Base-by-base conservation (phyloP, 2,329 filamentous ascomycete genomes). In the Nigrospora oryzae region DNA sequence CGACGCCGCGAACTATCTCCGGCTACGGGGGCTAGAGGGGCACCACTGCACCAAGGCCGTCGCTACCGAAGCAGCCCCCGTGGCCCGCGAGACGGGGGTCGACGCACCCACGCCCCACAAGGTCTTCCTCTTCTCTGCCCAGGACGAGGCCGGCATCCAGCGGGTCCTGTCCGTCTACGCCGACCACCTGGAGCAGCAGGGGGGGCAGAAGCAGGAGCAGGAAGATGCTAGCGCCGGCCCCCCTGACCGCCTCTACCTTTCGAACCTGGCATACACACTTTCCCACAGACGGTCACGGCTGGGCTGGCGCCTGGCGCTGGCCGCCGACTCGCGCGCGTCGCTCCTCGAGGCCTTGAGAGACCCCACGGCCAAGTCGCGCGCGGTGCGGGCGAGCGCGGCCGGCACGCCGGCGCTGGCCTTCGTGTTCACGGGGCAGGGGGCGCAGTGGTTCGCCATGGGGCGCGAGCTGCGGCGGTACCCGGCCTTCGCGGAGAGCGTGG, bases 391-490 rank as follows among this genome's bases (percentile, higher is more conserved):
- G 5, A 51, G 46, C 13, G 56, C 50, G 15, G 52, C 53, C 14
- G 48, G 49, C 5, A 51, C 53, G 28, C 49, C 56, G 23, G 34
- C 48, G 3, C 51, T 51, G 5, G 58, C 61, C 1, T 69, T 63
- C 62, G 57, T 70, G 0, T 70, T 69, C 48, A 66, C 65, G 0
- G 67, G 68, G 1, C 68, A 70, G 38, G 67, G 68, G 28, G 65
- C 65, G 2, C 67, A 70, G 38, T 70, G 65, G 63, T 42, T 49
- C 0, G 58, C 59, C 4, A 70, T 70, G 67, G 66, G 65, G 8
- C 56, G 57, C 11, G 61, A 66, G 30, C 56, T 71, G 0, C 30
- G 37, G 11, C 42, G 38, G 16, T 33, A 44, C 12, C 36, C 42
- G 3, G 42, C 54, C 4, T 65, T 65, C 50, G 42, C 23, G 12